Conservation (phyloP, 495 filamentous ascomycete species). For the Penicillium paradoxum region DNA sequence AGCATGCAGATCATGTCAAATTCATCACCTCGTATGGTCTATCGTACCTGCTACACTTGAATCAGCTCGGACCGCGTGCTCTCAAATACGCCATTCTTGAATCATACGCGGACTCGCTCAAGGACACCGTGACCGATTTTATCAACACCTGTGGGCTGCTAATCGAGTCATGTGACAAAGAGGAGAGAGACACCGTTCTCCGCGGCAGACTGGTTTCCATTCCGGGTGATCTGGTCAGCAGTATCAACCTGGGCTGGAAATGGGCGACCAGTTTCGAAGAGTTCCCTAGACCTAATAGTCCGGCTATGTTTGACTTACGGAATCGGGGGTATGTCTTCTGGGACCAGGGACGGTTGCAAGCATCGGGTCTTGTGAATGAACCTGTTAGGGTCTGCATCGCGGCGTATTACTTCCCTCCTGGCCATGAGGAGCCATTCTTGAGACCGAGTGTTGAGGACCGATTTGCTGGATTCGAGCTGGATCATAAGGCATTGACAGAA, state of each 20-base stretch:
- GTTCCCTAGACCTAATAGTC: background rate
- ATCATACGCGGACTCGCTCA: too few species aligned
- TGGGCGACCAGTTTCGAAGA: slow-evolving; percentile 1
- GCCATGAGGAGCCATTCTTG: background rate
- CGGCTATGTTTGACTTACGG: background rate
- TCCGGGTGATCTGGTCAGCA: background rate
- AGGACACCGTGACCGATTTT: background rate
- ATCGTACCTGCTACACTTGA: too few species aligned
- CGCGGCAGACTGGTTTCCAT: background rate
- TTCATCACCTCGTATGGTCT: too few species aligned
- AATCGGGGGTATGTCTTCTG: slow-evolving; percentile 3
- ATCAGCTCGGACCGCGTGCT: too few species aligned
- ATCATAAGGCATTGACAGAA: background rate
- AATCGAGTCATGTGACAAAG: background rate
- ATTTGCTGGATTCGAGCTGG: background rate
- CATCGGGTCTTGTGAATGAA: background rate
- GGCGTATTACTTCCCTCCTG: background rate
- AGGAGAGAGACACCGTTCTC: background rate
- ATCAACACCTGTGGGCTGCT: background rate
- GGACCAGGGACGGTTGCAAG: background rate
- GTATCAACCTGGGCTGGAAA: background rate
- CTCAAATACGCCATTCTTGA: too few species aligned
- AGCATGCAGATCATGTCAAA: too few species aligned
- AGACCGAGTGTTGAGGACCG: background rate
- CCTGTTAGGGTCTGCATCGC: background rate